Conservation (phyloP, 179 eudicot genomes). For the Beta lomatogona region DNA sequence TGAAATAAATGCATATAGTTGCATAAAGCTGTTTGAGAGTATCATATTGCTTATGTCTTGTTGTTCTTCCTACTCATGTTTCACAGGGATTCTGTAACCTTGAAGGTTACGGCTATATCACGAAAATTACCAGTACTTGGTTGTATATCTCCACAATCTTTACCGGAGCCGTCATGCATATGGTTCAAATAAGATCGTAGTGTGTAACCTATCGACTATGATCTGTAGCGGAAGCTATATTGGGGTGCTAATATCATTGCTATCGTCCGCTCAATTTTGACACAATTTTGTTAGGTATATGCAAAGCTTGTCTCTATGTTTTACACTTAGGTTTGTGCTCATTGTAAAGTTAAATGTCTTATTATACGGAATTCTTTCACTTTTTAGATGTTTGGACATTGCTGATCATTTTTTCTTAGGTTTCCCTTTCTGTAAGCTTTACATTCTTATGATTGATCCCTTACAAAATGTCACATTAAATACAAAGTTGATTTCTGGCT, state of each 20-base stretch:
- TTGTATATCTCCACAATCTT: background rate
- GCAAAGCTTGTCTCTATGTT: background rate
- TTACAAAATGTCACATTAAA: background rate
- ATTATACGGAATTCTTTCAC: background rate
- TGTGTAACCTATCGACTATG: background rate
- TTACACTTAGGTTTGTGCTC: background rate
- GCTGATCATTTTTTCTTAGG: background rate
- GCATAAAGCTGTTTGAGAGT: background rate
- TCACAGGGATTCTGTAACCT: background rate
- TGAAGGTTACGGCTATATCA: background rate
- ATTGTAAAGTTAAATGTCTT: background rate
- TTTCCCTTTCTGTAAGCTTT: background rate
- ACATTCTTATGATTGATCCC: background rate
- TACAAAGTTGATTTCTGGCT: background rate
- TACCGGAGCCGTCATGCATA: background rate
- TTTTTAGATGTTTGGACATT: background rate
- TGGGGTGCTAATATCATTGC: background rate
- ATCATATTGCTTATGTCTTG: background rate
- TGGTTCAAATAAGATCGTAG: background rate
- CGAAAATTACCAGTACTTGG: background rate
- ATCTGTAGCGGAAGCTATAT: background rate
- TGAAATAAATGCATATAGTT: background rate
- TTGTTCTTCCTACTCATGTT: background rate
- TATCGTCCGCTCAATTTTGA: background rate
- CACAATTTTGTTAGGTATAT: conserved; percentile 2